Conservation (phyloP, 2,329 filamentous ascomycete genomes). For the Phialocephala sp. region DNA sequence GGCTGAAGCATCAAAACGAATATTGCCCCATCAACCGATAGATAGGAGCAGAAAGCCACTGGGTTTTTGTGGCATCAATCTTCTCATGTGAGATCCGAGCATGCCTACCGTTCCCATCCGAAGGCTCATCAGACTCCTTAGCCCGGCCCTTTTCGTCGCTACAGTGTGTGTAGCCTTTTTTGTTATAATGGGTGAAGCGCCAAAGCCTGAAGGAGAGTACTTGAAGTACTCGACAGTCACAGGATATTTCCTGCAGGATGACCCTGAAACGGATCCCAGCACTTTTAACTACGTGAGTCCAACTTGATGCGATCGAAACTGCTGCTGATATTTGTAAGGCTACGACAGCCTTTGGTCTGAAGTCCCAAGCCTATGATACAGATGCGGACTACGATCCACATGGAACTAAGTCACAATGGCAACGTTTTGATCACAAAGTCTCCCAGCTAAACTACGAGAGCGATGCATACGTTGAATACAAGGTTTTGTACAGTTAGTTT, state of each 20-base stretch:
- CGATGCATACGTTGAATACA: slow-evolving; percentile 59
- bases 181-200: slow-evolving; percentile 36
- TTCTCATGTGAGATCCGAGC: slow-evolving; percentile 9
- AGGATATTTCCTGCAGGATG: slow-evolving; percentile 70
- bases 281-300: slow-evolving; percentile 69
- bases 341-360: slow-evolving; percentile 67
- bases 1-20: not conserved
- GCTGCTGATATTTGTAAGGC: slow-evolving; percentile 49
- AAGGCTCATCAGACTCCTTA: slow-evolving; percentile 21
- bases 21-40: not conserved
- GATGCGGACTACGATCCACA: slow-evolving; percentile 52
- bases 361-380: slow-evolving; percentile 64
- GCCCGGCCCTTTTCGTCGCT: slow-evolving; percentile 35
- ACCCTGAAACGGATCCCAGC: slow-evolving; percentile 58
- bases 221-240: slow-evolving; percentile 61
- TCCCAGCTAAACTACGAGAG: slow-evolving; percentile 55
- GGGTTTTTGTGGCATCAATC: slow-evolving; percentile 4
- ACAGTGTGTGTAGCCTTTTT: slow-evolving; percentile 34
- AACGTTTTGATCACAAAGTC: slow-evolving; percentile 66
- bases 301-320: not conserved
- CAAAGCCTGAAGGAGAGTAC: slow-evolving; percentile 38
- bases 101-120: slow-evolving; percentile 6
- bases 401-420: slow-evolving; percentile 61
- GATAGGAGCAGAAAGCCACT: not conserved
- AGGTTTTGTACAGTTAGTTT: slow-evolving; percentile 60